These are phyloP conservation scores for Physcomitrellopsis africana DNA, from an alignment of 225 moss, liverwort and hornwort species.

Conservation along the genomic window DNA sequence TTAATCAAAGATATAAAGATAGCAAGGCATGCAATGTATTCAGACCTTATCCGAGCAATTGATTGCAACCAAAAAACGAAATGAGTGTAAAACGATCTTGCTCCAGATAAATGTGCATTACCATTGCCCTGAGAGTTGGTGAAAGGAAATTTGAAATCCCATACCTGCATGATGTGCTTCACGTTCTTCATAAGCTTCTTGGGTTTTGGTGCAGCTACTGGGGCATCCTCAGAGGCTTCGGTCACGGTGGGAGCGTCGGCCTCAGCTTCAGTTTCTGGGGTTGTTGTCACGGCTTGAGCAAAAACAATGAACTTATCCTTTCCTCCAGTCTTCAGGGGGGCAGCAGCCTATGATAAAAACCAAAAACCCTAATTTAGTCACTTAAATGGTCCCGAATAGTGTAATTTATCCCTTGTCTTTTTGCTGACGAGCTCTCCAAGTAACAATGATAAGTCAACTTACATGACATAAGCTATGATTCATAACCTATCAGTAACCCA, in stretches of 20 bases:
- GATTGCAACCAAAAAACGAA: too few species aligned
- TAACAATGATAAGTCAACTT: too few species aligned
- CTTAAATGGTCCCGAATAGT: too few species aligned
- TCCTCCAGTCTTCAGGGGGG: conserved; percentile 35
- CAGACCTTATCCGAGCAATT: too few species aligned
- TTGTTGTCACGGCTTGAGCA: conserved; percentile 81
- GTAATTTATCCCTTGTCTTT: too few species aligned
- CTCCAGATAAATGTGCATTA: too few species aligned
- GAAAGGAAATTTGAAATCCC: neutral
- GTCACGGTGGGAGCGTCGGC: conserved; percentile 58
- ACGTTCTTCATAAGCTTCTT: conserved; percentile 81
- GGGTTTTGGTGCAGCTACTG: conserved; percentile 57
- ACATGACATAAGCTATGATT: too few species aligned
- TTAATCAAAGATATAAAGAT: neutral
- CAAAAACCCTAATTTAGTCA: conserved; percentile 28
- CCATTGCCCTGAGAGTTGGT: neutral
- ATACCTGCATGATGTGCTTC: conserved; percentile 95
- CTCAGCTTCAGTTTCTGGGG: conserved; percentile 77
- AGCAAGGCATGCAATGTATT: too few species aligned
- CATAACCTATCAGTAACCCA: too few species aligned
- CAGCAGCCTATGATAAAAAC: conserved; percentile 37
- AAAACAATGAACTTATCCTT: conserved; percentile 55
- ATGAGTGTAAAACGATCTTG: neutral
- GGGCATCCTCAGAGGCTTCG: conserved; percentile 54
- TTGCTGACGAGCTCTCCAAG: too few species aligned